Base-by-base conservation (phyloP, 352 stramenopile species). In the Sclerospora graminicola region DNA sequence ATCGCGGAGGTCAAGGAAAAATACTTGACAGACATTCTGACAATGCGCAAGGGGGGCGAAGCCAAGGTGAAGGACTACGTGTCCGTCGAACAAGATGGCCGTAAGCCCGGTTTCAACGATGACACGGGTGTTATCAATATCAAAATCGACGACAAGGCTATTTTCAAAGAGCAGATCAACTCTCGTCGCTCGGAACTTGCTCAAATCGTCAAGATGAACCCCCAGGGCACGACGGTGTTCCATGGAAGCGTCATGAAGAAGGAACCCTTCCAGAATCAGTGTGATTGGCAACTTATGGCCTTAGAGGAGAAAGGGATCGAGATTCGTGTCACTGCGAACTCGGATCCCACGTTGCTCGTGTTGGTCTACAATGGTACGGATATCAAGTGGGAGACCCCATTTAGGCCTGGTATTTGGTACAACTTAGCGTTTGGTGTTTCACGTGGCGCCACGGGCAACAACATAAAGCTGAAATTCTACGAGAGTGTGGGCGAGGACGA, bases 141-240 rank as follows among this genome's bases (percentile, higher is more conserved):
- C 8, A 36, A 16, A 6, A 42, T 57, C 11, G 42, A 52, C 19
- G 11, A 28, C 0, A 32, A 48, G 19, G 49, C 49, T 4, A 48
- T 57, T 4, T 57, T 57, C 28, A 31, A 44, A 4, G 56, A 45
- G 1, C 69, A 85, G 53, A 64, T 43, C 36, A 80, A 76, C 54
- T 83, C 83, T 47, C 66, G 69, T 33, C 73, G 73, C 38, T 81
- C 73, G 2, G 73, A 85, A 31, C 57, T 85, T 15, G 73, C 83
- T 45, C 73, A 83, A 54, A 59, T 76, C 28, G 44, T 85, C 10
- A 52, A 51, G 0, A 53, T 53, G 23, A 63, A 75, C 31, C 56
- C 43, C 4, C 48, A 31, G 5, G 58, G 58, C 37, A 76, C 63
- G 30, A 78, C 63, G 31, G 80, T 82, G 48, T 85, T 85, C 54